These are phyloP conservation scores for Glomus cerebriforme DNA, from an alignment of 192 early-diverging fungal genomes.

Conservation along the genomic window DNA sequence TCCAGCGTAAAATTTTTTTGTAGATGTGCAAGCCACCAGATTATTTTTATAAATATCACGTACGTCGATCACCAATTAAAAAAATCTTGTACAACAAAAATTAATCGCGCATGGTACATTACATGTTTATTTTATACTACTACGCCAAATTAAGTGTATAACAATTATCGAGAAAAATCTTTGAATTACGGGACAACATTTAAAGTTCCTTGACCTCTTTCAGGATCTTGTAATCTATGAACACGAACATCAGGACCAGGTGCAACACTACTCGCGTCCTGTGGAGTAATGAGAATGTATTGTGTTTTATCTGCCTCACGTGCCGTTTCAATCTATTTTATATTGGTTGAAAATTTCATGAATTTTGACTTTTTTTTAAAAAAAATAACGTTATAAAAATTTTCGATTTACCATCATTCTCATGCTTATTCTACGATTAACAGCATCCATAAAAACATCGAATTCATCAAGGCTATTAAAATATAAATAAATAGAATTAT, in stretches of 20 bases:
- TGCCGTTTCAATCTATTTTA: constrained; percentile 69
- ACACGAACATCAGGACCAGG: constrained; percentile 59
- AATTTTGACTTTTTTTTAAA: too few species aligned
- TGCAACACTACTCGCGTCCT: constrained; percentile 74
- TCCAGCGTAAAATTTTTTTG: too few species aligned
- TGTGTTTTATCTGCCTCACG: constrained; percentile 69
- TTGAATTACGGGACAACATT: not conserved
- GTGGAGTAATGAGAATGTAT: constrained; percentile 97
- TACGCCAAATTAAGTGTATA: too few species aligned
- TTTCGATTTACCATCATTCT: constrained; percentile 66
- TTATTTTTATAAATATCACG: too few species aligned
- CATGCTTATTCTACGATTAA: constrained; percentile 90
- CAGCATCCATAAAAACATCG: constrained; percentile 99
- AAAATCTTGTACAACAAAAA: too few species aligned
- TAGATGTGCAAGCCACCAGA: too few species aligned
- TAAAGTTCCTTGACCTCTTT: constrained; percentile 45
- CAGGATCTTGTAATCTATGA: constrained; percentile 62
- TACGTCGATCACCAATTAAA: too few species aligned
- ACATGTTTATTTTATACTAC: too few species aligned
- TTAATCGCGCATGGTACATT: too few species aligned
- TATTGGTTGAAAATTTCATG: not conserved
- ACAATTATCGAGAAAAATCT: too few species aligned
- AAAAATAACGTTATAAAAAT: not conserved
- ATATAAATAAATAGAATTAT: not conserved
- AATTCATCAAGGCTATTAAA: constrained; percentile 86